Evolutionary conservation across 768 basidiomycete genomes (phyloP), one percentile per base, ranked within the genome.

Genomic region (Butyriboletus loyo): DNA sequence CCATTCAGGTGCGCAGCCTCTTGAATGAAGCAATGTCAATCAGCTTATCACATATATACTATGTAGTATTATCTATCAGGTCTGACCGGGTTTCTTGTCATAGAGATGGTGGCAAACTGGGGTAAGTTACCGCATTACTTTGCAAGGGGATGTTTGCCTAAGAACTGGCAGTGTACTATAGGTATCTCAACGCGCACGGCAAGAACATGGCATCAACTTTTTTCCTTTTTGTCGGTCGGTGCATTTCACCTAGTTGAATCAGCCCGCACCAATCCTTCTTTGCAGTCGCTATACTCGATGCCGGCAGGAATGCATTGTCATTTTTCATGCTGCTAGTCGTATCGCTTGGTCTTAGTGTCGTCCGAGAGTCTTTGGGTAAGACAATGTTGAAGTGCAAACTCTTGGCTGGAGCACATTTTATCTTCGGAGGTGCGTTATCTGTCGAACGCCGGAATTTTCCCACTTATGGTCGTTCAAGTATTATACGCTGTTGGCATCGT

Each of bases 241-340:
- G n/a, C 39, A 48, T 39, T 21, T 45, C 5, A 22, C 19, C 17
- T 19, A 19, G 19, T 19, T 27, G 8, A 15, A 27, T 28, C 22
- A 30, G 13, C 36, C 22, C 21, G 7, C 49, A 30, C 48, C 55
- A 31, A 58, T 45, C 35, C 55, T 31, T 15, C 30, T 30, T 49
- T n/a, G 0, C 56, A 91, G 93, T 96, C 36, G 89, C 94, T n/a
- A 91, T 95, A 54, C 75, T 98, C 39, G 95, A 98, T 62, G 96
- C 97, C 9, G 95, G 89, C 7, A 76, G 97, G 41, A 98, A 98
- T 64, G 89, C 93, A 2, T 77, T 95, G 67, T 94, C 92, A 2
- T 94, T 98, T 75, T 98, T 98, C 74, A 83, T 98, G 78, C 78
- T 99, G 21, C 76, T 98, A 21, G 85, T 98, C 40, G 95, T 98